A percentile compares a stretch with the other conserved stretches of the same genome.
phyloP scores from a whole-genome alignment of 1,284 basidiomycete species.

The Earliella scabrosa region DNA sequence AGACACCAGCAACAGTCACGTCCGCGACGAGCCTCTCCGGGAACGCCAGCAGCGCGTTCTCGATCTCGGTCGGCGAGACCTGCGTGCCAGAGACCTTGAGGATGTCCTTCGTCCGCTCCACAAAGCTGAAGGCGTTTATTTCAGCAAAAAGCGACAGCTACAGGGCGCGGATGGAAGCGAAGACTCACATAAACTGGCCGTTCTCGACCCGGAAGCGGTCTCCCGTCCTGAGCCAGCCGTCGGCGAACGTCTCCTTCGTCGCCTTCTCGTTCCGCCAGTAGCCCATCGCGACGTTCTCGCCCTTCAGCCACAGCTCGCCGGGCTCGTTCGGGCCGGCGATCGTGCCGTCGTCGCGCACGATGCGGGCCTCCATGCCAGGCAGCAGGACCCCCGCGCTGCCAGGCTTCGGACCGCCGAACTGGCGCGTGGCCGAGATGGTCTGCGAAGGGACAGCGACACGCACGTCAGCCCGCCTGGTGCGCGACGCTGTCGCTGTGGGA shows the following conservation, averaged over 20 bases:
- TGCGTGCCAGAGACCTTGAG: slow-evolving; percentile 76
- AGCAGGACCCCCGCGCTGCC: slow-evolving; percentile 62
- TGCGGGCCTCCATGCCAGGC: slow-evolving; percentile 64
- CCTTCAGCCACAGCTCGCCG: slow-evolving; percentile 67
- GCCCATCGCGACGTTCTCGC: slow-evolving; percentile 59
- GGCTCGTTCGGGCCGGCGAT: slow-evolving; percentile 59
- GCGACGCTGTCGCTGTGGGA: no score
- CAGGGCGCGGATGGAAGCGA: no score
- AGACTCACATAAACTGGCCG: slow-evolving; percentile 65
- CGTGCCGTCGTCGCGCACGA: slow-evolving; percentile 62
- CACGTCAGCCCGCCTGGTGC: no score
- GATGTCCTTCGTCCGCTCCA: slow-evolving; percentile 70
- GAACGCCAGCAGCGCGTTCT: slow-evolving; percentile 60
- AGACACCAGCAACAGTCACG: slow-evolving; percentile 70
- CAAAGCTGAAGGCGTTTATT: no score
- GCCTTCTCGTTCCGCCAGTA: slow-evolving; percentile 75
- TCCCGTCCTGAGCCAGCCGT: slow-evolving; percentile 75
- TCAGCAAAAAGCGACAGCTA: no score
- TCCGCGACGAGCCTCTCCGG: slow-evolving; percentile 63
- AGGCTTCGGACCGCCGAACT: slow-evolving; percentile 47
- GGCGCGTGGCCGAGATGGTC: slow-evolving; percentile 57
- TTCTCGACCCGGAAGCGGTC: slow-evolving; percentile 65
- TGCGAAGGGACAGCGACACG: slow-evolving; percentile 33
- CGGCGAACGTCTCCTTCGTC: slow-evolving; percentile 64
- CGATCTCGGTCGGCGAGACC: slow-evolving; percentile 77